phyloP scores from a whole-genome alignment of 2,329 filamentous ascomycete genomes.

The Pseudophaeomoniella oleicola region DNA sequence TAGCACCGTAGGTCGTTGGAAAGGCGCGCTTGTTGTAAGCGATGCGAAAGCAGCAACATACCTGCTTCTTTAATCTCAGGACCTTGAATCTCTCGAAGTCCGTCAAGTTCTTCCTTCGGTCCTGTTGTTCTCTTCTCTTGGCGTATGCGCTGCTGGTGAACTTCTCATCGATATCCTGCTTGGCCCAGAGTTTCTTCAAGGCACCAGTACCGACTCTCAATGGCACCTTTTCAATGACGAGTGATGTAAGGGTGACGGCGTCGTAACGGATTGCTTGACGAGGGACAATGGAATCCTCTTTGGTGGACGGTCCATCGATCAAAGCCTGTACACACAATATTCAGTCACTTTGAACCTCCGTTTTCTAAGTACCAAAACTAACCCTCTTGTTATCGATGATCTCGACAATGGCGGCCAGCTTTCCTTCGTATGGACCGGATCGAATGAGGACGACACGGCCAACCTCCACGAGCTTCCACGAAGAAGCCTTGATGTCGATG shows the following conservation, averaged over 20 bases:
- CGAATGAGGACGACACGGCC: slow-evolving; percentile 92
- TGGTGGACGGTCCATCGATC: slow-evolving; percentile 81
- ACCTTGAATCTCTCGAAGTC: slow-evolving; percentile 99
- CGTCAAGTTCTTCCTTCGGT: slow-evolving; percentile 79
- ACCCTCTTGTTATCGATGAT: slow-evolving; percentile 99
- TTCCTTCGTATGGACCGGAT: slow-evolving; percentile 65
- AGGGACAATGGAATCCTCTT: slow-evolving; percentile 64
- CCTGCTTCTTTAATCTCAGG: slow-evolving; percentile 97
- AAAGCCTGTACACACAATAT: slow-evolving; percentile 52
- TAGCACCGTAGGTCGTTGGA: no score
- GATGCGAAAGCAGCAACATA: slow-evolving; percentile 28
- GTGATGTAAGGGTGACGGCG: slow-evolving; percentile 74
- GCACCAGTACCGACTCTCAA: slow-evolving; percentile 68
- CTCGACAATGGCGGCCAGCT: slow-evolving; percentile 89
- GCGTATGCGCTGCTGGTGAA: slow-evolving; percentile 86
- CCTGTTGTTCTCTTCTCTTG: slow-evolving; percentile 76
- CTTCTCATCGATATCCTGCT: slow-evolving; percentile 80
- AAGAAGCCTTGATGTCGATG: slow-evolving; percentile 65
- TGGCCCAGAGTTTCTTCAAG: slow-evolving; percentile 82
- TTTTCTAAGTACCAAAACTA: slow-evolving; percentile 37
- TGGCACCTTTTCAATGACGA: slow-evolving; percentile 75
- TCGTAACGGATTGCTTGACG: slow-evolving; percentile 75
- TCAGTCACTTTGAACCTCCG: slow-evolving; percentile 5
- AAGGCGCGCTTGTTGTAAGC: no score
- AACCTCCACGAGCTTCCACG: slow-evolving; percentile 95